phyloP scores from a whole-genome alignment of 148 eudicot genomes.

The Diospyros lotus region DNA sequence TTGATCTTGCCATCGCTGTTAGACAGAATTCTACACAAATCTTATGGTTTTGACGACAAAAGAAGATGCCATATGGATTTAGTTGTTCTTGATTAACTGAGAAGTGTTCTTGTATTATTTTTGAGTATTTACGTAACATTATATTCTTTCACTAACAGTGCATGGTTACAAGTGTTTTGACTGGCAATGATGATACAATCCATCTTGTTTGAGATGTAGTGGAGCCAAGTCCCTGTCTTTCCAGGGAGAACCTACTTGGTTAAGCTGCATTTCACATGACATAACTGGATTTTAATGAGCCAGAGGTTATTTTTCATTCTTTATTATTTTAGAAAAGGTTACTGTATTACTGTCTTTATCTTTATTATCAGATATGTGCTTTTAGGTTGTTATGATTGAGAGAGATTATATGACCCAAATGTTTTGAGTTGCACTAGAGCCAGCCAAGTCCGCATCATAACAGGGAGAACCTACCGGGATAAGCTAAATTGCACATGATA shows the following conservation, averaged over 20 bases:
- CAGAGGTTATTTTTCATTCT: neutral
- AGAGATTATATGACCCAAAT: constrained; percentile 46
- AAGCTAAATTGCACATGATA: constrained; percentile 43
- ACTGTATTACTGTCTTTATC: neutral
- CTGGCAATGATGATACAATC: constrained; percentile 49
- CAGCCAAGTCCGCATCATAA: constrained; percentile 52
- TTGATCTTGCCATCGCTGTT: no score
- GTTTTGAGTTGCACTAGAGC: constrained; percentile 37
- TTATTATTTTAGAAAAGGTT: no score
- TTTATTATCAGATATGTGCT: neutral
- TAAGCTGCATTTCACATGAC: constrained; percentile 44
- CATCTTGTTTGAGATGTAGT: constrained; percentile 41
- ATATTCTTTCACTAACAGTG: neutral
- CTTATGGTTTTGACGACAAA: no score
- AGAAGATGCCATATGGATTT: no score
- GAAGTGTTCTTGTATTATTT: no score
- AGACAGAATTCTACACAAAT: no score
- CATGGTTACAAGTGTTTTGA: neutral
- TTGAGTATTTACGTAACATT: no score
- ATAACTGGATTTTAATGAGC: constrained; percentile 50
- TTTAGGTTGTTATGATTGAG: neutral
- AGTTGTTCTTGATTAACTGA: no score
- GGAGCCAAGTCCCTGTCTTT: constrained; percentile 56
- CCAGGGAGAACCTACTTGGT: constrained; percentile 67
- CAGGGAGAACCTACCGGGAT: constrained; percentile 68